Percentiles rank a stretch among this genome's conserved stretches.
phyloP scores from a whole-genome alignment of 345 rosid genomes.

The Gossypium stocksii region DNA sequence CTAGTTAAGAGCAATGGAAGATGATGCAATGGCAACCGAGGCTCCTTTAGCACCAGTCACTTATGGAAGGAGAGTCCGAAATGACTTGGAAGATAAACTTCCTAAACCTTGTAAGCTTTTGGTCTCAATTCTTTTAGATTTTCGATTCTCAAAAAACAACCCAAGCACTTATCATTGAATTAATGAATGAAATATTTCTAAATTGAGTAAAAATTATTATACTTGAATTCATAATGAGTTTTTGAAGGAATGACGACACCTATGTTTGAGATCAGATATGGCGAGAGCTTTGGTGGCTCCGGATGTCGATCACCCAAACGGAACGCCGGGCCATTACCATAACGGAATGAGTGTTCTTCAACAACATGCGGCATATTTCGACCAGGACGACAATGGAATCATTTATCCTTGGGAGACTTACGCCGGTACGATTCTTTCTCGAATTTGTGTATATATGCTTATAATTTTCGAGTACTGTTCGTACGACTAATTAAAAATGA shows the following conservation, averaged over 20 bases:
- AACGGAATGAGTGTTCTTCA: slow-evolving; percentile 65
- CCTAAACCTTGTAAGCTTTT: slow-evolving; percentile 66
- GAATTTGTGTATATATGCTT: neutral
- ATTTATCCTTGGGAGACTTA: slow-evolving; percentile 98
- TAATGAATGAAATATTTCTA: too few species aligned
- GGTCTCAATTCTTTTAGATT: neutral
- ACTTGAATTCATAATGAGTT: too few species aligned
- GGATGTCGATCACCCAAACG: slow-evolving; percentile 57
- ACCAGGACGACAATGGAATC: slow-evolving; percentile 71
- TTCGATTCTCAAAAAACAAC: neutral
- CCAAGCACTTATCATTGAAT: too few species aligned
- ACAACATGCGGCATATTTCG: slow-evolving; percentile 86
- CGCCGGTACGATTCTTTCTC: slow-evolving; percentile 33
- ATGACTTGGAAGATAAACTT: slow-evolving; percentile 56
- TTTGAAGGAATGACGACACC: too few species aligned
- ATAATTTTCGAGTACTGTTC: neutral
- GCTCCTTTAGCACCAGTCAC: slow-evolving; percentile 81
- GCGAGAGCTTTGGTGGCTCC: slow-evolving; percentile 74
- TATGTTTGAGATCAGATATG: slow-evolving; percentile 42
- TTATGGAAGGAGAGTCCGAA: slow-evolving; percentile 46
- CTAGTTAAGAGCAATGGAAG: slow-evolving; percentile 23
- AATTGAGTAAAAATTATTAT: too few species aligned
- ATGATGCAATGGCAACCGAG: slow-evolving; percentile 51
- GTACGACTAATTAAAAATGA: neutral
- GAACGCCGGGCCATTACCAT: slow-evolving; percentile 56